These are phyloP conservation scores for Begonia fuchsioides DNA, from an alignment of 306 rosid species.

Conservation along the genomic window DNA sequence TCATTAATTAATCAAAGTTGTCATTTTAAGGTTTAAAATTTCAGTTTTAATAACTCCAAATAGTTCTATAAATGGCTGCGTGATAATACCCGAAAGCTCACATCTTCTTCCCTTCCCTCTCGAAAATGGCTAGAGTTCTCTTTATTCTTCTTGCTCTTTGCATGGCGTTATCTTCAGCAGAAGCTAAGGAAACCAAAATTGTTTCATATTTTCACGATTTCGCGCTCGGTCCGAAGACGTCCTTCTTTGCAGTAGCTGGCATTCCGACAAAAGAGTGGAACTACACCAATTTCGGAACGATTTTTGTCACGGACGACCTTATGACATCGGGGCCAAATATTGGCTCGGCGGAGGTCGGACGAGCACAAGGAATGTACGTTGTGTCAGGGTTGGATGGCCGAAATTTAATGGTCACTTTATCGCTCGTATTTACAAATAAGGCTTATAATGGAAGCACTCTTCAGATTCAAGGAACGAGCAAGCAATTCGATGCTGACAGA, in stretches of 20 bases:
- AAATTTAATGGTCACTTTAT: neutral
- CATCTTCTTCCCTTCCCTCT: neutral
- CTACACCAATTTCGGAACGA: conserved; percentile 2
- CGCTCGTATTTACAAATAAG: conserved; percentile 3
- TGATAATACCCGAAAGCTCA: neutral
- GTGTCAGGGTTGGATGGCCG: neutral
- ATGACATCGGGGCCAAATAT: neutral
- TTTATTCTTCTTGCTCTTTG: neutral
- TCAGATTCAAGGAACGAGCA: conserved; percentile 4
- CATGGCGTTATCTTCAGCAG: neutral
- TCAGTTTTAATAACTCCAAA: too few species aligned
- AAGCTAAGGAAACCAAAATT: neutral
- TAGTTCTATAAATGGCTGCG: too few species aligned
- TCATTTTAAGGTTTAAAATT: too few species aligned
- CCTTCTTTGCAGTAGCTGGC: conserved; percentile 5
- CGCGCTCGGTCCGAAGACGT: conserved; percentile 1
- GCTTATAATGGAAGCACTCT: conserved; percentile 4
- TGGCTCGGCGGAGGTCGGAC: neutral
- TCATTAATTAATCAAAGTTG: too few species aligned
- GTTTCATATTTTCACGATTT: neutral
- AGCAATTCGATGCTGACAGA: conserved; percentile 2
- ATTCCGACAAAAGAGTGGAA: neutral
- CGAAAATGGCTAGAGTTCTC: neutral
- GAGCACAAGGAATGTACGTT: conserved; percentile 6
- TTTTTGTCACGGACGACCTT: neutral